phyloP scores from a whole-genome alignment of 2,329 filamentous ascomycete genomes.

The Sporothrix mexicana region DNA sequence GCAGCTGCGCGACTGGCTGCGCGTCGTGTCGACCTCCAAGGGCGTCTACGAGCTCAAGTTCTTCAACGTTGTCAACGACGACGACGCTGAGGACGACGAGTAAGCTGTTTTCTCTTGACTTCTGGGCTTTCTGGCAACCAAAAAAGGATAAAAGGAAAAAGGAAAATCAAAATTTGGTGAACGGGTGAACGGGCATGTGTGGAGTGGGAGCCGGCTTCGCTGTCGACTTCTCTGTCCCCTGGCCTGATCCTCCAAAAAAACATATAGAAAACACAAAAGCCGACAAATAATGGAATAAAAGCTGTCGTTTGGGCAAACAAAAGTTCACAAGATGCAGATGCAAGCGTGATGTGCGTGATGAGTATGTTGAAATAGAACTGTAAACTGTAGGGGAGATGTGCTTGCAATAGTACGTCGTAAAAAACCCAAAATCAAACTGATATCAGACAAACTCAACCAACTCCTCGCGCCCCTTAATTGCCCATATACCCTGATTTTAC shows the following conservation, averaged over 20 bases:
- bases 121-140: background rate
- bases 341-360: conserved; percentile 1
- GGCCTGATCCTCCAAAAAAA: conserved; percentile 7
- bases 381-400: conserved; percentile 5
- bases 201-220: background rate
- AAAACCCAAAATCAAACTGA: background rate
- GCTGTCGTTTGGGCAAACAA: conserved; percentile 25
- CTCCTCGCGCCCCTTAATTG: too few species aligned
- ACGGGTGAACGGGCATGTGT: background rate
- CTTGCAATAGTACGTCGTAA: background rate
- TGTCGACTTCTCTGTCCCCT: background rate
- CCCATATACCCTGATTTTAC: conserved; percentile 37
- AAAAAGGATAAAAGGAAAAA: conserved; percentile 14
- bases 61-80: conserved; percentile 99
- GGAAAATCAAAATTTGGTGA: conserved; percentile 1
- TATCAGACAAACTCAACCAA: background rate
- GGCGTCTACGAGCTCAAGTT: conserved; percentile 99
- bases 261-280: conserved; percentile 29
- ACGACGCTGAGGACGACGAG: conserved; percentile 97
- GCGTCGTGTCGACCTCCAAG: conserved; percentile 96
- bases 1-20: conserved; percentile 99
- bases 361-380: background rate
- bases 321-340: conserved; percentile 12
- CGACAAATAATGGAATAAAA: conserved; percentile 29
- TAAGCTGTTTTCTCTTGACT: conserved; percentile 54